Evolutionary conservation across 768 basidiomycete species (phyloP).

Genomic region (Rickenella mellea): DNA sequence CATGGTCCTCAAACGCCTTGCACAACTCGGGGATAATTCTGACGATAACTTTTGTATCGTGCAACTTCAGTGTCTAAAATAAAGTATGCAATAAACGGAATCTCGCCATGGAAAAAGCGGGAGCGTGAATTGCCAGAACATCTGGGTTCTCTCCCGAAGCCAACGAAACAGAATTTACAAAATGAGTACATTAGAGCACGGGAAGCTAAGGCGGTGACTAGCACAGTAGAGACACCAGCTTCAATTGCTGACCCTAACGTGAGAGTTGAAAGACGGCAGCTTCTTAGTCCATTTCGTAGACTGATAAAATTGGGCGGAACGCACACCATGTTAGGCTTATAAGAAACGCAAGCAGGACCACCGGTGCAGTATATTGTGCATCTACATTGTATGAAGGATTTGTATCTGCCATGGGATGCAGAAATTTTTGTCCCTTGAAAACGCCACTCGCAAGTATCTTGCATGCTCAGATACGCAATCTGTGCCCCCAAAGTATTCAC

Average conservation of each 20-base stretch:
- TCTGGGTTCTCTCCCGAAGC: slow-evolving; percentile 79
- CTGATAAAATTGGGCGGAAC: slow-evolving; percentile 18
- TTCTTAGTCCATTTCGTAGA: background rate
- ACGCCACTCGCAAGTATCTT: too few species aligned
- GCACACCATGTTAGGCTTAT: slow-evolving; percentile 69
- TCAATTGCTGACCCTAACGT: slow-evolving; percentile 70
- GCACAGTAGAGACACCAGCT: slow-evolving; percentile 85
- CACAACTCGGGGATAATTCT: slow-evolving; percentile 61
- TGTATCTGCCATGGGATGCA: too few species aligned
- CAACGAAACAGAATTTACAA: slow-evolving; percentile 51
- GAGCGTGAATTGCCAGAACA: slow-evolving; percentile 62
- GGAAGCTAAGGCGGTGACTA: slow-evolving; percentile 12
- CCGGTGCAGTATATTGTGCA: slow-evolving; percentile 71
- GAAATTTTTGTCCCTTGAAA: too few species aligned
- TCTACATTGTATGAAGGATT: slow-evolving; percentile 62
- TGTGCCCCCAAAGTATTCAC: too few species aligned
- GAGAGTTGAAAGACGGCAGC: slow-evolving; percentile 31
- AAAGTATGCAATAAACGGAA: background rate
- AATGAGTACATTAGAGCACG: background rate
- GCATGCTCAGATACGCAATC: too few species aligned
- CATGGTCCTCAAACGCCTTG: slow-evolving; percentile 38
- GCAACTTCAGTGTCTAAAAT: background rate
- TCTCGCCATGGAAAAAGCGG: slow-evolving; percentile 54
- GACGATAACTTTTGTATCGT: slow-evolving; percentile 43
- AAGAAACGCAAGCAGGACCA: slow-evolving; percentile 72